A percentile compares a stretch with the other conserved stretches of the same genome.
phyloP scores from a whole-genome alignment of 345 rosid species.

The Pistacia integerrima region DNA sequence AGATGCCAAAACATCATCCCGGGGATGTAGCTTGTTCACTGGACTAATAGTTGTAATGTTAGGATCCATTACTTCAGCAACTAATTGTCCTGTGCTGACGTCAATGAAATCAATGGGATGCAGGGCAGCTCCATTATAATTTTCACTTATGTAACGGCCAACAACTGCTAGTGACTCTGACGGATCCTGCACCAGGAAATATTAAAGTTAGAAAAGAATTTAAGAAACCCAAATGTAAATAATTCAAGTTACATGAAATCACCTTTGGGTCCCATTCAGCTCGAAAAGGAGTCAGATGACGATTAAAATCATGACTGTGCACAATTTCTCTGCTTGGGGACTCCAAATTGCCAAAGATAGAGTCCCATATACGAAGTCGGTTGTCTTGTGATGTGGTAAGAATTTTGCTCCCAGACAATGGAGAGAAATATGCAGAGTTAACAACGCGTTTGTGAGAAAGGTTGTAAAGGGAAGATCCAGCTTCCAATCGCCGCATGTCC shows the following conservation, averaged over 20 bases:
- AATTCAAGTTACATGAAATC: constrained; percentile 8
- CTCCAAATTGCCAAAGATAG: constrained; percentile 77
- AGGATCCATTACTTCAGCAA: constrained; percentile 96
- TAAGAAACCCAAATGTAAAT: background rate
- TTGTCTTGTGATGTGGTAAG: constrained; percentile 93
- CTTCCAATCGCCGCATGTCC: constrained; percentile 82
- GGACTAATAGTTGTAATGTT: constrained; percentile 92
- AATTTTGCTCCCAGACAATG: constrained; percentile 78
- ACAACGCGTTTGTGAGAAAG: constrained; percentile 88
- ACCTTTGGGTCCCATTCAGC: constrained; percentile 99
- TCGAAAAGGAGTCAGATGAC: constrained; percentile 88
- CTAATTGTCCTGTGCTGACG: constrained; percentile 75
- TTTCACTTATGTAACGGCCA: constrained; percentile 95
- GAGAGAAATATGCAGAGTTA: constrained; percentile 96
- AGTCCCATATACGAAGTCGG: constrained; percentile 91
- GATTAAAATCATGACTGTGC: constrained; percentile 95
- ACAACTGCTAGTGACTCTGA: constrained; percentile 85
- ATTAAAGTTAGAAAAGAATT: background rate
- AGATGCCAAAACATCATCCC: constrained; percentile 89
- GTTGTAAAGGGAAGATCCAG: constrained; percentile 56
- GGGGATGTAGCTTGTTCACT: constrained; percentile 91
- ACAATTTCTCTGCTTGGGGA: constrained; percentile 94
- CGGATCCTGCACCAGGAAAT: constrained; percentile 59
- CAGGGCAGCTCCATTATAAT: constrained; percentile 80
- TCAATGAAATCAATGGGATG: constrained; percentile 97